A percentile compares a stretch with the other conserved stretches of the same genome.
phyloP scores from a whole-genome alignment of 495 filamentous ascomycete species.

The Amniculicola lignicola region DNA sequence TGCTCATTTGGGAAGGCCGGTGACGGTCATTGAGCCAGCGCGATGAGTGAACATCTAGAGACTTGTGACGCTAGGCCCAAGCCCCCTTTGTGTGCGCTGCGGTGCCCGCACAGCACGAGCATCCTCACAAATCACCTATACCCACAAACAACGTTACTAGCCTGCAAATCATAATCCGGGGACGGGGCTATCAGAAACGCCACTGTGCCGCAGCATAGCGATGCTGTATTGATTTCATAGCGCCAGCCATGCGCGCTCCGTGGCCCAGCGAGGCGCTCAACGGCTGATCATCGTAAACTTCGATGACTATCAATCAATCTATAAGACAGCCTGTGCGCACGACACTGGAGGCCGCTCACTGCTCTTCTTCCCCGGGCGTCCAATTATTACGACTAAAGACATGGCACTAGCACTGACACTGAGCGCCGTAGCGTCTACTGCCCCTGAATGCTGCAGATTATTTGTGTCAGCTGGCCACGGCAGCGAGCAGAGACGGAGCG shows the following conservation, averaged over 20 bases:
- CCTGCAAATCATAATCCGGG: conserved; percentile 27
- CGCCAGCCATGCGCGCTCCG: conserved; percentile 4
- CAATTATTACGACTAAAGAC: conserved; percentile 17
- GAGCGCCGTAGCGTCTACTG: background rate
- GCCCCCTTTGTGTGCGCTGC: background rate
- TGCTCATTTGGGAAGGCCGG: conserved; percentile 20
- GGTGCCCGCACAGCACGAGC: conserved; percentile 22
- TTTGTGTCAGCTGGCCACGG: conserved; percentile 30
- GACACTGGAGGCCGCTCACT: conserved; percentile 8
- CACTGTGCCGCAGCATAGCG: conserved; percentile 30
- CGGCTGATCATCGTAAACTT: conserved; percentile 12
- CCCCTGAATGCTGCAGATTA: conserved; percentile 25
- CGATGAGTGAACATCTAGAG: conserved; percentile 9
- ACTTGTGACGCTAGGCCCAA: conserved; percentile 8
- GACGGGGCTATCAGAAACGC: conserved; percentile 22
- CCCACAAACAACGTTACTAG: conserved; percentile 15
- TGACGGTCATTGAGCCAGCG: conserved; percentile 21
- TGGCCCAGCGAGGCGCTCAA: conserved; percentile 2
- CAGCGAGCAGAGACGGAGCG: conserved; percentile 7
- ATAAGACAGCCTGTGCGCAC: conserved; percentile 12
- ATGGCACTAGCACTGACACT: background rate
- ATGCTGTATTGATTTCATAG: conserved; percentile 31
- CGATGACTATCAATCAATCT: conserved; percentile 2
- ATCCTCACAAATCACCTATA: conserved; percentile 18
- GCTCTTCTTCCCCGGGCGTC: background rate